phyloP scores from a whole-genome alignment of 441 rosid species.

The Populus hybrid region DNA sequence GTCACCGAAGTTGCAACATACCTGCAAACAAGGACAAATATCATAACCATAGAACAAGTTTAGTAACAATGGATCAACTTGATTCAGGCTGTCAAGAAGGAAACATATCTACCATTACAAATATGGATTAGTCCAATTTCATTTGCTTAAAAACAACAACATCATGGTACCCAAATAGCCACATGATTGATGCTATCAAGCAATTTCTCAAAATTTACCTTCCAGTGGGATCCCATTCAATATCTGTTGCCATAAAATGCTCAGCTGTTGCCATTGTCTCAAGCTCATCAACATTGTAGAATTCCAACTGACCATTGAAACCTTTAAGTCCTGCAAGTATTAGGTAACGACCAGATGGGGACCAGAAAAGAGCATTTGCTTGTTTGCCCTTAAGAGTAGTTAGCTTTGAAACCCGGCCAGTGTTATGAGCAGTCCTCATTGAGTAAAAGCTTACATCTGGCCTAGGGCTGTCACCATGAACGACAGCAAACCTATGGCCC shows the following conservation, averaged over 20 bases:
- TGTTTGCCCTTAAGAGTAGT: constrained; percentile 82
- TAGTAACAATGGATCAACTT: neutral
- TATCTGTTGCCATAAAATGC: constrained; percentile 88
- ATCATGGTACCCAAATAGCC: neutral
- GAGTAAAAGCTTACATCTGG: constrained; percentile 94
- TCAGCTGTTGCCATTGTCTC: constrained; percentile 93
- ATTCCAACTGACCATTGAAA: constrained; percentile 92
- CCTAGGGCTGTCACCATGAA: constrained; percentile 88
- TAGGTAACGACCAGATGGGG: constrained; percentile 73
- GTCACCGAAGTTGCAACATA: constrained; percentile 88
- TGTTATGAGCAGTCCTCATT: constrained; percentile 59
- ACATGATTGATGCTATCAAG: neutral
- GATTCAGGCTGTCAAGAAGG: neutral
- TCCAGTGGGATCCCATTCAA: constrained; percentile 98
- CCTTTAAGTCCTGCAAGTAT: constrained; percentile 89
- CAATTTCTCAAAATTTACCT: constrained; percentile 39
- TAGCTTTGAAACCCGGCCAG: constrained; percentile 75
- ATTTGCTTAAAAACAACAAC: neutral
- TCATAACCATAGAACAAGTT: neutral
- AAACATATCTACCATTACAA: neutral
- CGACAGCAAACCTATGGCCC: constrained; percentile 93
- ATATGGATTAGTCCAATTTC: neutral
- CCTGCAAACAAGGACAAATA: constrained; percentile 35
- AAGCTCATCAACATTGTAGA: constrained; percentile 84
- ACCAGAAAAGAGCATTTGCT: constrained; percentile 97